These are phyloP conservation scores for Penicillium olsonii DNA, from an alignment of 2,329 filamentous ascomycete species.

Conservation along the genomic window DNA sequence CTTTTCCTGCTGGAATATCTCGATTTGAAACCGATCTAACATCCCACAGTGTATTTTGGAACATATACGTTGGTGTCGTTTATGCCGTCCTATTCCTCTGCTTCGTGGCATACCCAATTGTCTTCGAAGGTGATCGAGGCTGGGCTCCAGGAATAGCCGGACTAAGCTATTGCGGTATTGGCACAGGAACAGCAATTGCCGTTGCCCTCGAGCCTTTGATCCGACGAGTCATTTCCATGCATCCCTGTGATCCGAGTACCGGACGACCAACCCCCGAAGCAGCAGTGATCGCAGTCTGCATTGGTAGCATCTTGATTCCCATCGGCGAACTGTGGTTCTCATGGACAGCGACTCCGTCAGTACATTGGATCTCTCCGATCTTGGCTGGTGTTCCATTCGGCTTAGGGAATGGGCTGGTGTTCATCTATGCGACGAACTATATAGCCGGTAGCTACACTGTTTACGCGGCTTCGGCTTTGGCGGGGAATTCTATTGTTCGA, in stretches of 20 bases:
- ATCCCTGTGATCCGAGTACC: constrained; percentile 66
- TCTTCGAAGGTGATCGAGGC: constrained; percentile 68
- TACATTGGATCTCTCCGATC: constrained; percentile 74
- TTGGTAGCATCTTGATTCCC: constrained; percentile 69
- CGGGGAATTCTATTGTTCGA: constrained; percentile 71
- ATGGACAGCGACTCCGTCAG: constrained; percentile 71
- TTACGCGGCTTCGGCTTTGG: constrained; percentile 72
- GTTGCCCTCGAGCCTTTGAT: constrained; percentile 62
- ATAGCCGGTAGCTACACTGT: constrained; percentile 70
- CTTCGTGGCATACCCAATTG: constrained; percentile 79
- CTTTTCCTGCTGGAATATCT: too few species aligned
- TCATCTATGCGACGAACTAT: constrained; percentile 76
- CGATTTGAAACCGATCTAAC: constrained; percentile 8
- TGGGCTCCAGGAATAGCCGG: constrained; percentile 70
- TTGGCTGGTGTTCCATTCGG: constrained; percentile 73
- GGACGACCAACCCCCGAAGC: constrained; percentile 63
- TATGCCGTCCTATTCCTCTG: constrained; percentile 82
- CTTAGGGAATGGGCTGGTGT: constrained; percentile 67
- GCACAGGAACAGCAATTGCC: constrained; percentile 50
- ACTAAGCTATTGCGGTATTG: constrained; percentile 67
- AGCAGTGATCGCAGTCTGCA: constrained; percentile 70
- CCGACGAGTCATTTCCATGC: constrained; percentile 69
- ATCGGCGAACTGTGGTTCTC: constrained; percentile 76
- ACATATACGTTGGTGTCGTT: constrained; percentile 65
- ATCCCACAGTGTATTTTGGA: constrained; percentile 60